Evolutionary conservation across 345 rosid genomes (phyloP).

Genomic region (Hibiscus trionum): DNA sequence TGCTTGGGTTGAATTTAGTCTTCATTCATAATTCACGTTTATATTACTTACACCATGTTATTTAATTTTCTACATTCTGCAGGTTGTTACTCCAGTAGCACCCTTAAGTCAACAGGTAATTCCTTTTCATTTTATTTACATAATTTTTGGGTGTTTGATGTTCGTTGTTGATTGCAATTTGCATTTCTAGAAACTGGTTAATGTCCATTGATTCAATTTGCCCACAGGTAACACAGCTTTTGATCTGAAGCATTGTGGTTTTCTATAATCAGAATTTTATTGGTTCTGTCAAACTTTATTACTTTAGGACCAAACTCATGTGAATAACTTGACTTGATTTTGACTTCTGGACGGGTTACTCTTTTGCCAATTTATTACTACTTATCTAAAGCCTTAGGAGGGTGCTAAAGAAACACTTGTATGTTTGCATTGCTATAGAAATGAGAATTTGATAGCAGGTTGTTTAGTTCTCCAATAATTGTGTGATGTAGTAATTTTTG

Average conservation of each 20-base stretch:
- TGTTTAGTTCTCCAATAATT: background rate
- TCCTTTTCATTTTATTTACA: no score
- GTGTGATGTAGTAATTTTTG: background rate
- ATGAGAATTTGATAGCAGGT: background rate
- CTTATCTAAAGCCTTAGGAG: background rate
- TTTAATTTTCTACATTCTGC: slow-evolving; percentile 14
- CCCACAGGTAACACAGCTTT: no score
- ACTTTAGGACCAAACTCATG: background rate
- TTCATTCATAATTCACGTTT: background rate
- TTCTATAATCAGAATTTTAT: background rate
- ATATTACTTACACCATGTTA: background rate
- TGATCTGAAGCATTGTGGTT: background rate
- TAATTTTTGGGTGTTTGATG: no score
- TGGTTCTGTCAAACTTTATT: background rate
- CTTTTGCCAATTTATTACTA: background rate
- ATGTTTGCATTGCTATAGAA: background rate
- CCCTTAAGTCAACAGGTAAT: slow-evolving; percentile 96
- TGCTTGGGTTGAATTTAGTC: background rate
- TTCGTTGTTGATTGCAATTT: background rate
- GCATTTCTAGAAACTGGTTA: background rate
- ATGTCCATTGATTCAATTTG: background rate
- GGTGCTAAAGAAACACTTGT: background rate
- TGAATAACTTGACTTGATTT: background rate
- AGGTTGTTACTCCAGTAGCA: slow-evolving; percentile 98
- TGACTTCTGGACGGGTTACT: background rate